phyloP scores from a whole-genome alignment of 495 filamentous ascomycete species.

The Neohortaea acidophila region DNA sequence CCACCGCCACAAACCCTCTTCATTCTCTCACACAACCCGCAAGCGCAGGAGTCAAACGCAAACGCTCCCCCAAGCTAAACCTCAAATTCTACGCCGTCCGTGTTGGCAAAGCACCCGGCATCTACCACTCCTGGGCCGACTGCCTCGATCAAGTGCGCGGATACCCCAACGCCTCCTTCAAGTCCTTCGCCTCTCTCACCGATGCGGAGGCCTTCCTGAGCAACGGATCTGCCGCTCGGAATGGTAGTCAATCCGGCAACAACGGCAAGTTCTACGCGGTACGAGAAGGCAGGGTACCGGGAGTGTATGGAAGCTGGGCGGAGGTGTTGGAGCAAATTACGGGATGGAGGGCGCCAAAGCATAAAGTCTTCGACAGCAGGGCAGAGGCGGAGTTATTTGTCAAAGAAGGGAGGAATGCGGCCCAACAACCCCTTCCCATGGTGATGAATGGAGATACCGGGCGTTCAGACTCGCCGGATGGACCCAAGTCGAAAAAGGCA shows the following conservation, averaged over 20 bases:
- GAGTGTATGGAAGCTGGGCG: constrained; percentile 82
- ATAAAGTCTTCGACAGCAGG: constrained; percentile 61
- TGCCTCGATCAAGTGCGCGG: constrained; percentile 70
- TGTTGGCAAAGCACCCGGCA: constrained; percentile 58
- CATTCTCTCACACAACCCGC: no score
- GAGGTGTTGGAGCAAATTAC: constrained; percentile 60
- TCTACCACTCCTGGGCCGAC: constrained; percentile 74
- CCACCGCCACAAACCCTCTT: no score
- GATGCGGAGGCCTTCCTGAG: constrained; percentile 63
- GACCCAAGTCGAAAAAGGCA: constrained; percentile 27
- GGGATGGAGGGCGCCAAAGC: constrained; percentile 63
- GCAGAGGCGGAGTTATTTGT: constrained; percentile 68
- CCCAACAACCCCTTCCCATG: constrained; percentile 9
- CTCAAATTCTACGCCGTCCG: constrained; percentile 79
- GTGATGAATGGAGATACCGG: constrained; percentile 13
- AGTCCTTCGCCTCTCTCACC: constrained; percentile 59
- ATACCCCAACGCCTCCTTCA: constrained; percentile 72
- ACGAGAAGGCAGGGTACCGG: constrained; percentile 63
- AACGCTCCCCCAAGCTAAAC: constrained; percentile 35
- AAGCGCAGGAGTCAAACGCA: constrained; percentile 46
- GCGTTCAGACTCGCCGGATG: constrained; percentile 19
- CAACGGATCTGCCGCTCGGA: background rate
- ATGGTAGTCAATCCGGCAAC: no score
- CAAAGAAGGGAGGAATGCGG: constrained; percentile 35
- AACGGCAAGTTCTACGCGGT: constrained; percentile 58